Evolutionary conservation across 306 rosid species (phyloP).

Genomic region (Glycine soja): DNA sequence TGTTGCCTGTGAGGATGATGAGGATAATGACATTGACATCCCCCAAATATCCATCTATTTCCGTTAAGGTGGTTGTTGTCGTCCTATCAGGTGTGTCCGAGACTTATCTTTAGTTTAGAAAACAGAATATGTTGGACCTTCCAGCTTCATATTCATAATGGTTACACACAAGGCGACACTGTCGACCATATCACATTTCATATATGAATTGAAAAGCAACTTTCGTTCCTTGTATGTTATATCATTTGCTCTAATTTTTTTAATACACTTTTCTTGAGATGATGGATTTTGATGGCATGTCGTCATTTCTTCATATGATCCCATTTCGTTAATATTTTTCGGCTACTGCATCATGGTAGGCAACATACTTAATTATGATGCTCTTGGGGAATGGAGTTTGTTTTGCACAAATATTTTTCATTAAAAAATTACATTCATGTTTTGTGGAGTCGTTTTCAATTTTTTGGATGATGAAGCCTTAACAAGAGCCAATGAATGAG

Average conservation of each 20-base stretch:
- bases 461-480: no score
- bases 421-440: no score
- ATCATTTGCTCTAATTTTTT: constrained; percentile 4
- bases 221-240: constrained; percentile 38
- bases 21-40: constrained; percentile 88
- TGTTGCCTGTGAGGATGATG: constrained; percentile 96
- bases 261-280: constrained; percentile 5
- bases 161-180: constrained; percentile 35
- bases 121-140: constrained; percentile 41
- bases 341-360: background rate
- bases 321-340: background rate
- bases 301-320: background rate
- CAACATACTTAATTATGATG: no score
- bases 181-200: constrained; percentile 33
- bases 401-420: no score
- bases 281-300: background rate
- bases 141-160: constrained; percentile 37
- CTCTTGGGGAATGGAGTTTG: no score
- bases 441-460: no score
- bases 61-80: constrained; percentile 60
- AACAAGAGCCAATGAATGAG: background rate
- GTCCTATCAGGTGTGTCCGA: constrained; percentile 37
- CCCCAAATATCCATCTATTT: constrained; percentile 88
- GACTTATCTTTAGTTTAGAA: constrained; percentile 45
- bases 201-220: constrained; percentile 42